Evolutionary conservation across 2,329 filamentous ascomycete genomes (phyloP).

Genomic region (Blumeriella jaapii): DNA sequence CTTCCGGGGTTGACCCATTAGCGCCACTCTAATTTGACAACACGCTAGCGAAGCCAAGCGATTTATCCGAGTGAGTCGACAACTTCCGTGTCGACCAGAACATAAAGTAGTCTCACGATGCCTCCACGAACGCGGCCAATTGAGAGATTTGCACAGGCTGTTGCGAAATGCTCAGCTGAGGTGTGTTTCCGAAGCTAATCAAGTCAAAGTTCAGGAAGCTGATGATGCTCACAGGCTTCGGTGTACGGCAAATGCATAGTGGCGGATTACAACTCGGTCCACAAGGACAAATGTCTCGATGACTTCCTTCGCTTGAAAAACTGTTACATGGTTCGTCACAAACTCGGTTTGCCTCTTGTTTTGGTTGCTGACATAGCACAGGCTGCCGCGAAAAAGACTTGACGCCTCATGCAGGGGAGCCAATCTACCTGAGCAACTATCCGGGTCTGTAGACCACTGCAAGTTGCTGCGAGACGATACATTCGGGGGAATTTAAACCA

Average conservation of each 20-base stretch:
- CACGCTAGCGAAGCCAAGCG: too few relatives aligned
- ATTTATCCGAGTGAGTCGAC: too few relatives aligned
- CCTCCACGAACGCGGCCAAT: conserved; percentile 44
- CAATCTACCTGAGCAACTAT: neutral
- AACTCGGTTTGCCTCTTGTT: neutral
- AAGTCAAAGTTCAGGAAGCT: neutral
- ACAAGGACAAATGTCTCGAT: conserved; percentile 79
- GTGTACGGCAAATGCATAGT: conserved; percentile 87
- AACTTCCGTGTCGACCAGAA: too few relatives aligned
- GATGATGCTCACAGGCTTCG: conserved; percentile 49
- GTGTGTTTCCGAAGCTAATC: conserved; percentile 30
- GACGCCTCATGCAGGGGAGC: conserved; percentile 5
- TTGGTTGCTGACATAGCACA: conserved; percentile 23
- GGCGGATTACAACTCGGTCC: conserved; percentile 76
- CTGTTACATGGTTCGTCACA: conserved; percentile 63
- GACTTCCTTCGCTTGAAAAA: conserved; percentile 81
- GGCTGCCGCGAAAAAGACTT: conserved; percentile 41
- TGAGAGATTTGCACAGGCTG: conserved; percentile 55
- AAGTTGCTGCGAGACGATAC: too few relatives aligned
- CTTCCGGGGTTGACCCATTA: too few relatives aligned
- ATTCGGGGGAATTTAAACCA: too few relatives aligned
- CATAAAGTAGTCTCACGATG: conserved; percentile 15
- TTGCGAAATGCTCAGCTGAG: conserved; percentile 54
- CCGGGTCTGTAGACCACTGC: too few relatives aligned
- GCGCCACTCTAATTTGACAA: too few relatives aligned